Conservation (phyloP, 208 protist genomes). For the Naegleria gruberi region DNA sequence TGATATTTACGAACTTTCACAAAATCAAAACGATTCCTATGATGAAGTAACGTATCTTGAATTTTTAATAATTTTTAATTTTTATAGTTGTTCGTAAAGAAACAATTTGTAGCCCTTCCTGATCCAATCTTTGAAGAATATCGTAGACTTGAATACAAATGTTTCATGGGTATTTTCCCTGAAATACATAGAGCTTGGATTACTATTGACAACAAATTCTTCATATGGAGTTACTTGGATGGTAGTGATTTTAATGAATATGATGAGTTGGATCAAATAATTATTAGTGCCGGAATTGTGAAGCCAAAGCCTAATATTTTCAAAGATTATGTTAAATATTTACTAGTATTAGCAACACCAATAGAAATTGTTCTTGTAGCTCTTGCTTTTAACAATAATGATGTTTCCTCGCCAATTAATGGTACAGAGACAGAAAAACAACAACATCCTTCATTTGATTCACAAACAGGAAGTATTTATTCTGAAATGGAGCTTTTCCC, state of each 20-base stretch:
- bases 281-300: slow-evolving; percentile 32
- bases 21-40: neutral
- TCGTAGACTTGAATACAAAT: slow-evolving; percentile 33
- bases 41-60: neutral
- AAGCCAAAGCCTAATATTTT: slow-evolving; percentile 38
- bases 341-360: slow-evolving; percentile 41
- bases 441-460: neutral
- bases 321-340: slow-evolving; percentile 34
- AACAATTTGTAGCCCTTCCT: neutral
- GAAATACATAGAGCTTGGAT: slow-evolving; percentile 48
- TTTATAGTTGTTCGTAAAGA: neutral
- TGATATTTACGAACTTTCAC: neutral
- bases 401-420: neutral
- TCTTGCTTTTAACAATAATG: slow-evolving; percentile 28
- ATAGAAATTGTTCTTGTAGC: slow-evolving; percentile 39
- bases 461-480: neutral
- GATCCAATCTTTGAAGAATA: slow-evolving; percentile 7
- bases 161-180: slow-evolving; percentile 45
- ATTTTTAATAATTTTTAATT: neutral
- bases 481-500: neutral
- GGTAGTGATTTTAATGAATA: slow-evolving; percentile 22
- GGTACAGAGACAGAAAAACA: neutral
- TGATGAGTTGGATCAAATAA: slow-evolving; percentile 35
- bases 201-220: slow-evolving; percentile 45
- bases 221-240: slow-evolving; percentile 45